Evolutionary conservation across 352 stramenopile genomes (phyloP).

Genomic region (Elongisporangium prolatum): DNA sequence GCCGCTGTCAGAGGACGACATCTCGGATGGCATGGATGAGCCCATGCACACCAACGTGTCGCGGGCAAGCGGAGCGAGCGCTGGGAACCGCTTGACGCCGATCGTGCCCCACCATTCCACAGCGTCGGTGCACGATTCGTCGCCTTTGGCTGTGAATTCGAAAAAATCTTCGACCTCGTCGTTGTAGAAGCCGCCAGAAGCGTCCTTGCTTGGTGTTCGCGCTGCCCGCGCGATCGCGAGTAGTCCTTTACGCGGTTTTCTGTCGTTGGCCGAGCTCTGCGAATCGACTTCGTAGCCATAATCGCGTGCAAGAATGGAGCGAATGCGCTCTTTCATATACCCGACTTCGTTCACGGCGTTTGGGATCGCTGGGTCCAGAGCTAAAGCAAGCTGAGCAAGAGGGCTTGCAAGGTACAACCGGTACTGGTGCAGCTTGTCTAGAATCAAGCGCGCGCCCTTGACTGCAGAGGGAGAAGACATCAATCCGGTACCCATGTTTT

Average conservation of each 20-base stretch:
- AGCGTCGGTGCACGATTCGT: conserved; percentile 6
- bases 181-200: conserved; percentile 2
- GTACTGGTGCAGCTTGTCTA: neutral
- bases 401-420: neutral
- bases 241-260: neutral
- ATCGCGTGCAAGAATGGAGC: neutral
- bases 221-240: conserved; percentile 6
- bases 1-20: neutral
- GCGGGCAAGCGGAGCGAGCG: conserved; percentile 6
- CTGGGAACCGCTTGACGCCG: conserved; percentile 7
- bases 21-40: conserved; percentile 4
- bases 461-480: neutral
- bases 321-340: neutral
- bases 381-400: neutral
- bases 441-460: neutral
- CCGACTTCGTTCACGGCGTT: neutral
- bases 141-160: conserved; percentile 8
- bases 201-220: conserved; percentile 3
- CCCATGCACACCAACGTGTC: conserved; percentile 10
- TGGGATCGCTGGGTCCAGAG: neutral
- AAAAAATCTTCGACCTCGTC: conserved; percentile 11
- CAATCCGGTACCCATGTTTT: neutral
- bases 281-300: neutral
- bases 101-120: conserved; percentile 8
- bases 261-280: neutral